Base-by-base conservation (phyloP, 2,329 filamentous ascomycete species). In the Alternaria novae-zelandiae region DNA sequence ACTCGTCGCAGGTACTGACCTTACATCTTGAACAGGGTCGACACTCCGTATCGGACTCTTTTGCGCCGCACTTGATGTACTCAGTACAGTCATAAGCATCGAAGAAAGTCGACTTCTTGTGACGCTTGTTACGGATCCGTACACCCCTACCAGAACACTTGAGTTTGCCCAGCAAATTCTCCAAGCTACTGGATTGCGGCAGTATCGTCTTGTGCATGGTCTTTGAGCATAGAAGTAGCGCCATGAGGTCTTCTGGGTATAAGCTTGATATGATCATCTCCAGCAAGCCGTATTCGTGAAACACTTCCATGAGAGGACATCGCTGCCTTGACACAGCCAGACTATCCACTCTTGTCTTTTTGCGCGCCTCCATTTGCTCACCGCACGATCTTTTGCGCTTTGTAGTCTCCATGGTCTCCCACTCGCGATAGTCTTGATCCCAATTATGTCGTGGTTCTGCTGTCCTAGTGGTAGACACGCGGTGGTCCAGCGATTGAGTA, bases 1-100 rank as follows among this genome's bases (percentile, higher is more conserved):
- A 79, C 57, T 79, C 77, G 43, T 79, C 63, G 63, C 77, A 79
- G 3, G 77, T 79, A n/a, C 63, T 76, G 2, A 70, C 59, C 15
- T 67, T 69, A 59, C 77, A 79, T 8, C 45, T 63, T 9, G 64
- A 50, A 46, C 77, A 79, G 13, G 77, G 71, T 15, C 58, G 67
- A 21, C 69, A 70, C 26, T 74, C 68, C 15, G 74, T 60, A 3
- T 26, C 12, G 2, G 57, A 50, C 11, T 59, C 41, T 3, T 23
- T 44, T 9, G 70, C 64, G 7, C 70, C 70, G 46, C 77, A 79
- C 43, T 67, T 49, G 23, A 71, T 68, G 41, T 68, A 68, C 28
- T 76, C 71, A 5, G 51, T 69, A 61, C 70, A 74, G 12, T 69
- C 51, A 54, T 67, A 73, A 6, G 65, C 44, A n/a, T 66, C 59